Evolutionary conservation across 352 stramenopile genomes (phyloP).

Genomic region (Phytophthora tubulina): DNA sequence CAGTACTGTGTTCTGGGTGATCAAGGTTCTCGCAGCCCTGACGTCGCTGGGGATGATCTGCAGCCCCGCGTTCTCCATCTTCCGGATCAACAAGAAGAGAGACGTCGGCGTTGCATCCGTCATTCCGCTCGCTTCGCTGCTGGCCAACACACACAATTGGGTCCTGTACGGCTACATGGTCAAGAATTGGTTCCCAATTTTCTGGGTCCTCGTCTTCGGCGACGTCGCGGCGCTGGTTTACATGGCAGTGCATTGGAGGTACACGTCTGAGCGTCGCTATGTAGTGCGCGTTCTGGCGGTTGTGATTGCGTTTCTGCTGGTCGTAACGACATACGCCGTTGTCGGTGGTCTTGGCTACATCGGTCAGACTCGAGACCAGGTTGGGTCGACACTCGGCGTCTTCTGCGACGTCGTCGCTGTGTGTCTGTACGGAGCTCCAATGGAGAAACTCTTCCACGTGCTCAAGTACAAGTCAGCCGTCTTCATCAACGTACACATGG

Average conservation of each 20-base stretch:
- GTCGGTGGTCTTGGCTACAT: conserved; percentile 38
- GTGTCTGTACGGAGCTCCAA: conserved; percentile 47
- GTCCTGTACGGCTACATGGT: conserved; percentile 54
- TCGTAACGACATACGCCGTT: conserved; percentile 45
- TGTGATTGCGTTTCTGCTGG: conserved; percentile 26
- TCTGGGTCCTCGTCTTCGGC: conserved; percentile 44
- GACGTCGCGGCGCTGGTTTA: conserved; percentile 42
- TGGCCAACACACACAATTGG: conserved; percentile 48
- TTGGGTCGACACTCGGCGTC: conserved; percentile 39
- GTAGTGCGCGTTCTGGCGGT: conserved; percentile 35
- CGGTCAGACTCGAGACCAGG: conserved; percentile 31
- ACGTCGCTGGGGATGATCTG: conserved; percentile 48
- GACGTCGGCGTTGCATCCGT: conserved; percentile 45
- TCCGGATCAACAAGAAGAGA: conserved; percentile 43
- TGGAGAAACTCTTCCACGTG: conserved; percentile 55
- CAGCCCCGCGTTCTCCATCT: conserved; percentile 44
- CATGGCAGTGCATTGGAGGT: conserved; percentile 57
- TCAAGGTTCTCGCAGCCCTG: conserved; percentile 39
- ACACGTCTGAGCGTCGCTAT: conserved; percentile 36
- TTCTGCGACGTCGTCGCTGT: conserved; percentile 44
- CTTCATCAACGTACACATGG: conserved; percentile 55
- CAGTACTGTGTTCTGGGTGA: conserved; percentile 26
- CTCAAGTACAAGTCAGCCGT: conserved; percentile 45
- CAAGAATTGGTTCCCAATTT: conserved; percentile 55
- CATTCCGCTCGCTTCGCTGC: conserved; percentile 46